Percentiles rank a stretch among this genome's conserved stretches.
These are phyloP conservation scores for Eurotiales sp. DNA, from an alignment of 2,329 filamentous ascomycete species.

Conservation along the genomic window DNA sequence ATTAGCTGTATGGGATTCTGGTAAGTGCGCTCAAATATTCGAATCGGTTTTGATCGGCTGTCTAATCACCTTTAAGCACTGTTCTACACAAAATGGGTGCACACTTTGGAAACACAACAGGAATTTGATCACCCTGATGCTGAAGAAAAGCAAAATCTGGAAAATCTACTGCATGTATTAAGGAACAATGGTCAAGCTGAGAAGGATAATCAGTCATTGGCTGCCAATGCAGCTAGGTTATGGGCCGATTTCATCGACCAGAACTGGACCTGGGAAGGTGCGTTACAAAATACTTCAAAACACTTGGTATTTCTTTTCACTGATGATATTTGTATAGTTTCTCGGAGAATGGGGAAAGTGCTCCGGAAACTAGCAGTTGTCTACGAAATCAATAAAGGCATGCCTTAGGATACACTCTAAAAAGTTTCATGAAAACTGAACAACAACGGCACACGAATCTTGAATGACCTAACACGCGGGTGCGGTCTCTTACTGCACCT, in stretches of 20 bases:
- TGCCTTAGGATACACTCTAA: background rate
- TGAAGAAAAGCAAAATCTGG: slow-evolving; percentile 24
- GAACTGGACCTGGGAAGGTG: slow-evolving; percentile 25
- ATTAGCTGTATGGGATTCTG: slow-evolving; percentile 30
- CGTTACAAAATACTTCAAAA: background rate
- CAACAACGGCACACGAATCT: too few relatives aligned
- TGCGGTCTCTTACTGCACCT: background rate
- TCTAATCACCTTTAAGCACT: slow-evolving; percentile 19
- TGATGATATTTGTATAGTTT: slow-evolving; percentile 14
- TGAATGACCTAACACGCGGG: background rate
- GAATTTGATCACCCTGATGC: slow-evolving; percentile 15
- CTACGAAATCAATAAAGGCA: slow-evolving; percentile 16
- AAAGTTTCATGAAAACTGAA: too few relatives aligned
- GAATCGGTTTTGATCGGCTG: background rate
- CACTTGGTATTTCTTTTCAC: background rate
- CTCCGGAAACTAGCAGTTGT: slow-evolving; percentile 19
- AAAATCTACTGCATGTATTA: slow-evolving; percentile 22
- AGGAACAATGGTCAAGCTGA: slow-evolving; percentile 23
- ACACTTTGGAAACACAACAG: slow-evolving; percentile 24
- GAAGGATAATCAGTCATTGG: slow-evolving; percentile 18
- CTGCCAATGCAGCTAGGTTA: slow-evolving; percentile 26
- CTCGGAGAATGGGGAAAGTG: slow-evolving; percentile 21
- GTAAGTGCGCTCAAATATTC: slow-evolving; percentile 17
- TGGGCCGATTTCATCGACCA: slow-evolving; percentile 28
- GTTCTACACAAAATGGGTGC: slow-evolving; percentile 32